A percentile compares a stretch with the other conserved stretches of the same genome.
These are phyloP conservation scores for Pilatotrama ljubarskyi DNA, from an alignment of 768 basidiomycete species.

Conservation along the genomic window DNA sequence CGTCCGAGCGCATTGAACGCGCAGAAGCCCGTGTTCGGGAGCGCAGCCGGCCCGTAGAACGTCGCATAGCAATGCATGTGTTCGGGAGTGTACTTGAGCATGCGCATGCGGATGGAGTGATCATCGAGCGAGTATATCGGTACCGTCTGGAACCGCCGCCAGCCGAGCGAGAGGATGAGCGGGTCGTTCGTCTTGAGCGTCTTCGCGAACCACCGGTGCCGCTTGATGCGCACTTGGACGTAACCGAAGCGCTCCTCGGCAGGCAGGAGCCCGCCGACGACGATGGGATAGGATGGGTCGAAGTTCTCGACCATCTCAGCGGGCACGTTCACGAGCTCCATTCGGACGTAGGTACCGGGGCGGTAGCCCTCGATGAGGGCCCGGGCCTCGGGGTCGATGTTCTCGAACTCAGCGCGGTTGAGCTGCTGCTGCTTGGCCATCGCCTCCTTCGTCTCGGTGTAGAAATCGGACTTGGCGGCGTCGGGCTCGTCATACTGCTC, in stretches of 20 bases:
- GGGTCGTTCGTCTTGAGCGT: constrained; percentile 98
- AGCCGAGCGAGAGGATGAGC: constrained; percentile 94
- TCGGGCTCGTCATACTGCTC: constrained; percentile 94
- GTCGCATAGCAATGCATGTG: constrained; percentile 99
- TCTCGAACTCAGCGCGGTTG: constrained; percentile 84
- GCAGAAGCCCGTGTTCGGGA: constrained; percentile 96
- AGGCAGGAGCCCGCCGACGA: constrained; percentile 88
- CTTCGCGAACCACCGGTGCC: constrained; percentile 89
- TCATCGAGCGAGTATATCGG: constrained; percentile 98
- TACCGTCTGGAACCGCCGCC: constrained; percentile 93
- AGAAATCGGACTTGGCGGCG: constrained; percentile 79
- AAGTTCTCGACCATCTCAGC: constrained; percentile 93
- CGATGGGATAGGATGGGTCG: constrained; percentile 85
- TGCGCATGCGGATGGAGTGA: constrained; percentile 96
- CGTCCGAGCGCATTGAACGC: constrained; percentile 84
- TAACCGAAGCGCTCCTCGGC: constrained; percentile 93
- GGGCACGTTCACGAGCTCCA: constrained; percentile 83
- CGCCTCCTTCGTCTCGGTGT: constrained; percentile 88
- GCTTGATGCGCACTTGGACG: constrained; percentile 93
- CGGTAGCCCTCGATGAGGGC: constrained; percentile 87
- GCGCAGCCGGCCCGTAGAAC: constrained; percentile 90
- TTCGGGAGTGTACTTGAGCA: constrained; percentile 99
- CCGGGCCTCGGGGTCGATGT: constrained; percentile 73
- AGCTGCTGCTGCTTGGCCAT: constrained; percentile 81
- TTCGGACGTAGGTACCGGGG: constrained; percentile 89